These are phyloP conservation scores for Hamigera avellanea DNA, from an alignment of 495 filamentous ascomycete genomes.

Conservation along the genomic window DNA sequence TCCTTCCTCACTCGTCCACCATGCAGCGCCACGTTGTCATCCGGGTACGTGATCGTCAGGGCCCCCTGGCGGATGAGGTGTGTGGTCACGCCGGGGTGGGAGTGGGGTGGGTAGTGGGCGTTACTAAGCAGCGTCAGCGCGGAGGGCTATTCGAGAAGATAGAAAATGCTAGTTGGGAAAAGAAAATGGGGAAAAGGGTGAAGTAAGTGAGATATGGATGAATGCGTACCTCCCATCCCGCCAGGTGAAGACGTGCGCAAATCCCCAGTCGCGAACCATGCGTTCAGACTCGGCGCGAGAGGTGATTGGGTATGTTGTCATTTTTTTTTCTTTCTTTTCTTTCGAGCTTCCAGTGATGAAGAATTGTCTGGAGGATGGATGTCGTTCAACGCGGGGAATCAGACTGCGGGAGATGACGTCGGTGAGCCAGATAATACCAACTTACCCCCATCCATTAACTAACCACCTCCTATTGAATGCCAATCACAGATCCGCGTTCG, in stretches of 20 bases:
- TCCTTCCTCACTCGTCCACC: constrained; percentile 39
- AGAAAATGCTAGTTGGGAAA: not conserved
- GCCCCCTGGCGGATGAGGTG: constrained; percentile 63
- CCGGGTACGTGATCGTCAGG: constrained; percentile 62
- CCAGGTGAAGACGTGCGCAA: constrained; percentile 69
- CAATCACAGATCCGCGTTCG: too few relatives aligned
- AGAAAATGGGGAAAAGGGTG: too few relatives aligned
- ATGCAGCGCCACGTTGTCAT: constrained; percentile 39
- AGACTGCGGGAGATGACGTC: too few relatives aligned
- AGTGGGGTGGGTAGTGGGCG: constrained; percentile 65
- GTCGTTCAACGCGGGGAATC: too few relatives aligned
- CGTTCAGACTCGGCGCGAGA: constrained; percentile 44
- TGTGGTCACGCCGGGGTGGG: constrained; percentile 57
- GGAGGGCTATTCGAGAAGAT: not conserved
- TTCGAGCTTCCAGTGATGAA: too few relatives aligned
- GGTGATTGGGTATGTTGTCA: constrained; percentile 24
- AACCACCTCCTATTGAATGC: too few relatives aligned
- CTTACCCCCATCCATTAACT: too few relatives aligned
- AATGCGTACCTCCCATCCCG: constrained; percentile 55
- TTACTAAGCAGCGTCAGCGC: constrained; percentile 31
- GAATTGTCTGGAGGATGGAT: too few relatives aligned
- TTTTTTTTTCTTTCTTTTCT: constrained; percentile 7
- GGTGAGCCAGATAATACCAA: too few relatives aligned
- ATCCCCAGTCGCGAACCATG: constrained; percentile 67
- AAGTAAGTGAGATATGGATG: constrained; percentile 1